phyloP scores from a whole-genome alignment of 2,329 filamentous ascomycete genomes.

The Fusarium robinianum region DNA sequence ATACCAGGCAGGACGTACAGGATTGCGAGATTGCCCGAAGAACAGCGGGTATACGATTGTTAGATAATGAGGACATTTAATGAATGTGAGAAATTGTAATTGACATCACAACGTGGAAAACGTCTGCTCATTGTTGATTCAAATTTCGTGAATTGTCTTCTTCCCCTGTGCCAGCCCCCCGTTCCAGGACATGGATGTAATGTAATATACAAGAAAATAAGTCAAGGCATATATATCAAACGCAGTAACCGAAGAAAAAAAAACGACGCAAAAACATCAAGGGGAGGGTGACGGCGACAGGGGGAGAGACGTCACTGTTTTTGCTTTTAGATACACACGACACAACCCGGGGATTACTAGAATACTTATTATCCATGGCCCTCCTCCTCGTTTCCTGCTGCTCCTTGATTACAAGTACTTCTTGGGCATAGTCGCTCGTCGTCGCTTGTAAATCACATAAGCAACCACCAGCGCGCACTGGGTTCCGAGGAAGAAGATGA shows the following conservation, averaged over 20 bases:
- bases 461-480: constrained; percentile 71
- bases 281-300: too few relatives aligned
- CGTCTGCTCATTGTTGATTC: constrained; percentile 5
- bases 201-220: constrained; percentile 29
- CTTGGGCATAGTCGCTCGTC: constrained; percentile 77
- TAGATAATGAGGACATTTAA: too few relatives aligned
- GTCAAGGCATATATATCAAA: too few relatives aligned
- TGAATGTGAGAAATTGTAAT: too few relatives aligned
- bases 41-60: too few relatives aligned
- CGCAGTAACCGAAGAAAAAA: constrained; percentile 11
- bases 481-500: constrained; percentile 74
- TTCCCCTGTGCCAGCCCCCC: constrained; percentile 30
- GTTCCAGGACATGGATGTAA: constrained; percentile 25
- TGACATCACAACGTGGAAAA: not conserved
- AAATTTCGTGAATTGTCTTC: constrained; percentile 23
- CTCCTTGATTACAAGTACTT: constrained; percentile 83
- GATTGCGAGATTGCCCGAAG: too few relatives aligned
- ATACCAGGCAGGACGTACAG: too few relatives aligned
- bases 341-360: too few relatives aligned
- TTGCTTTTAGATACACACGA: constrained; percentile 19
- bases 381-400: too few relatives aligned
- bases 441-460: constrained; percentile 81
- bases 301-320: constrained; percentile 18
- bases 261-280: constrained; percentile 12
- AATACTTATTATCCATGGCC: too few relatives aligned